A percentile compares a stretch with the other conserved stretches of the same genome.
These are phyloP conservation scores for Zymoseptoria brevis DNA, from an alignment of 2,329 filamentous ascomycete genomes.

Conservation along the genomic window DNA sequence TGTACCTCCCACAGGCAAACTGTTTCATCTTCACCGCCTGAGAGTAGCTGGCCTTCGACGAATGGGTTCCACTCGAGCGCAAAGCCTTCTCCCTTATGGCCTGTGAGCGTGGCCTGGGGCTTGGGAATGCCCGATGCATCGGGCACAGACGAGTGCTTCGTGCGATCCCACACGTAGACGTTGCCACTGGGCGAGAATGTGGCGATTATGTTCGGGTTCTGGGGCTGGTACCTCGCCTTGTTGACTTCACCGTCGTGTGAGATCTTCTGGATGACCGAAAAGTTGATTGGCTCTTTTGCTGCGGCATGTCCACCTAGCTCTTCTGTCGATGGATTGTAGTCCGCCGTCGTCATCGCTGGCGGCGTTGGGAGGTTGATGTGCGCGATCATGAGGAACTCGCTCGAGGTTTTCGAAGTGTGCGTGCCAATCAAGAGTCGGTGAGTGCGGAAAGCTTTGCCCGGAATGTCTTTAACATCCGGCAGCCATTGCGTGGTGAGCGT, in stretches of 20 bases:
- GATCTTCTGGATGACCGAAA: constrained; percentile 90
- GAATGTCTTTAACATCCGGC: constrained; percentile 78
- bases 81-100: constrained; percentile 84
- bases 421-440: constrained; percentile 91
- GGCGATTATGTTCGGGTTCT: constrained; percentile 94
- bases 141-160: constrained; percentile 78
- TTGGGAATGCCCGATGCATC: constrained; percentile 52
- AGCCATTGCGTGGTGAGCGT: constrained; percentile 98
- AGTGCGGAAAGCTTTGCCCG: constrained; percentile 77
- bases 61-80: constrained; percentile 90
- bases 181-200: constrained; percentile 82
- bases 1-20: constrained; percentile 88
- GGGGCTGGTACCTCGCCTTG: constrained; percentile 94
- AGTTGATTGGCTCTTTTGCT: constrained; percentile 68
- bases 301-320: constrained; percentile 92
- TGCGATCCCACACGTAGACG: constrained; percentile 90
- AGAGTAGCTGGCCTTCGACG: constrained; percentile 69
- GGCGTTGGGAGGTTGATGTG: constrained; percentile 86
- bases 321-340: constrained; percentile 85
- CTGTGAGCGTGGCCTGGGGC: constrained; percentile 75
- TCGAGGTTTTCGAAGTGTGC: constrained; percentile 76
- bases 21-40: constrained; percentile 85
- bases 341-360: constrained; percentile 61
- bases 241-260: constrained; percentile 96
- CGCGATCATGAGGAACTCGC: constrained; percentile 91